phyloP scores from a whole-genome alignment of 768 basidiomycete species.

The Saitozyma sp. region DNA sequence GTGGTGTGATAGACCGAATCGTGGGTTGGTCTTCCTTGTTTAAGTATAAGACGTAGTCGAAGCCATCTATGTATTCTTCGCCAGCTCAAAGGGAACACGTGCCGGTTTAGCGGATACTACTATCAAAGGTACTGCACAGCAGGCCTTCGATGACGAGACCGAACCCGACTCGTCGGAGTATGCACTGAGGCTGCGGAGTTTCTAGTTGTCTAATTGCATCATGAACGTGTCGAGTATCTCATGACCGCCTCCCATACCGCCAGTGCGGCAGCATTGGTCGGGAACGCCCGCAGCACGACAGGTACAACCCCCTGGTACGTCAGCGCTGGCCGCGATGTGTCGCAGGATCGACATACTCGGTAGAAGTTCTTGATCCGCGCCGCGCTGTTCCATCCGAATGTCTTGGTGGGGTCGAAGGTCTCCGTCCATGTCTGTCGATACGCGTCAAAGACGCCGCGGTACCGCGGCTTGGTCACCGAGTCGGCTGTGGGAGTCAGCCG shows the following conservation, averaged over 20 bases:
- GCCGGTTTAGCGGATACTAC: too few species aligned
- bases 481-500: constrained; percentile 31
- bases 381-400: constrained; percentile 34
- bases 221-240: constrained; percentile 60
- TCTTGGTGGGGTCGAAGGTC: constrained; percentile 55
- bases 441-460: constrained; percentile 59
- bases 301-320: constrained; percentile 65
- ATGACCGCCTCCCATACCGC: constrained; percentile 78
- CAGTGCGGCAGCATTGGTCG: constrained; percentile 73
- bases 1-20: too few species aligned
- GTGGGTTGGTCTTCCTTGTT: too few species aligned
- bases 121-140: too few species aligned
- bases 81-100: too few species aligned
- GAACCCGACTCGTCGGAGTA: too few species aligned
- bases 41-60: too few species aligned
- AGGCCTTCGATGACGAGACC: too few species aligned
- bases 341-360: constrained; percentile 30
- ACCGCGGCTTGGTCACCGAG: constrained; percentile 42
- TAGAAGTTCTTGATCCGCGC: constrained; percentile 48
- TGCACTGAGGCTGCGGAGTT: too few species aligned
- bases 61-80: too few species aligned
- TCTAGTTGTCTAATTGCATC: too few species aligned
- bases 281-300: constrained; percentile 70
- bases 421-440: constrained; percentile 60
- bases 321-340: neutral